Evolutionary conservation across 495 filamentous ascomycete species (phyloP), one percentile per base, ranked within the genome.

Genomic region (Pseudomonodictys pantanalensis): DNA sequence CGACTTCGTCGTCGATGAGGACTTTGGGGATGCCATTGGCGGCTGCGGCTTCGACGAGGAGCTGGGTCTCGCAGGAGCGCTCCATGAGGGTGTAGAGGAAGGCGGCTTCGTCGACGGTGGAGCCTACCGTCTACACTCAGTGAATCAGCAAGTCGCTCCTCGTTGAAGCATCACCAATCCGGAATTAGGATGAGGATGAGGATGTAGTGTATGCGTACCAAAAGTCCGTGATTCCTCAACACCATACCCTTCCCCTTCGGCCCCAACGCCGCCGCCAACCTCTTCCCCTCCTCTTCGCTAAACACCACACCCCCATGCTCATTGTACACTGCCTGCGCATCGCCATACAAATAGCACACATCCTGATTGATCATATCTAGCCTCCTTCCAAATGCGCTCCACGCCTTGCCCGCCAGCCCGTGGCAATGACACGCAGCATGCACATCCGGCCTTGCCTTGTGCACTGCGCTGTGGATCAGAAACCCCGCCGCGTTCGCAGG

Each of bases 311-410:
- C 73, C 15, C 71, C 73, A 54, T 70, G 72, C 11, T 76, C 71
- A 1, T 63, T 44, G 52, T 76, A 76, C 9, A 76, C 68, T 2
- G 71, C 66, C 53, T 74, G 73, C 9, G 73, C 73, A 22, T 68
- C 66, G 39, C 73, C 73, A 54, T 74, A 71, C 47, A 76, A 72
- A 47, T 76, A 72, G 18, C 53, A 62, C 0, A 73, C 64, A 56
- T 76, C 73, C 58, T 76, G 73, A 48, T 72, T 76, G 28, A 76
- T 66, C 73, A 76, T 76, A 49, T 76, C 73, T n/a, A 76, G 62
- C 18, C 67, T 67, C 41, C 59, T 64, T 6, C 58, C 66, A 52
- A 76, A 74, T 18, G 69, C 61, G 23, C 60, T 67, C 71, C 71
- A 76, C 1, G 73, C 71, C 52, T 73, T 73, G 12, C 73, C 73